phyloP scores from a whole-genome alignment of 1,284 basidiomycete genomes.

The Leccinum holopus region DNA sequence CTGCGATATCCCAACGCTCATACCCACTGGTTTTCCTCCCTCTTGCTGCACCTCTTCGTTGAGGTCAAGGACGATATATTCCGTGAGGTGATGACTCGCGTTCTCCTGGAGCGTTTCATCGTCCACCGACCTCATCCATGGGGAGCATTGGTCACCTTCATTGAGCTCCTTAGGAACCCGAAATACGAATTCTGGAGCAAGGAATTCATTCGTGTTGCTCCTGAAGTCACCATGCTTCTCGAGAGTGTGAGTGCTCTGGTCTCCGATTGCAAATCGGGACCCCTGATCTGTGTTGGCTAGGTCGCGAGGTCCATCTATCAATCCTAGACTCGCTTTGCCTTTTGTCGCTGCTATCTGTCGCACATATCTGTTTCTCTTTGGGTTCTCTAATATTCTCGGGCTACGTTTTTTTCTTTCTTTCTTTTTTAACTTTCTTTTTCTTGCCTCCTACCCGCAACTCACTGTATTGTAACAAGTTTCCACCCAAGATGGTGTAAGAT shows the following conservation, averaged over 20 bases:
- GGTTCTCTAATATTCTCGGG: constrained; percentile 34
- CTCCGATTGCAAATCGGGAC: constrained; percentile 3
- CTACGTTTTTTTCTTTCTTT: constrained; percentile 34
- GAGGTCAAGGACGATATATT: constrained; percentile 76
- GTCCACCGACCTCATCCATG: constrained; percentile 92
- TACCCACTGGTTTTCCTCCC: constrained; percentile 92
- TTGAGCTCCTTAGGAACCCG: constrained; percentile 82
- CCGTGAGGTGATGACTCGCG: constrained; percentile 75
- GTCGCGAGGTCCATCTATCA: constrained; percentile 73
- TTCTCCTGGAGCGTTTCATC: constrained; percentile 91
- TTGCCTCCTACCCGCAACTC: constrained; percentile 40
- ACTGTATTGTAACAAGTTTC: constrained; percentile 78
- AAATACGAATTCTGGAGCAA: constrained; percentile 88
- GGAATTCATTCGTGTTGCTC: constrained; percentile 76
- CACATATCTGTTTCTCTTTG: constrained; percentile 54
- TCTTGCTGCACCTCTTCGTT: constrained; percentile 84
- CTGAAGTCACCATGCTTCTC: constrained; percentile 78
- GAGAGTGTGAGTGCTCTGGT: constrained; percentile 61
- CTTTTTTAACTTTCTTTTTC: constrained; percentile 23
- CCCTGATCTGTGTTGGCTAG: constrained; percentile 37
- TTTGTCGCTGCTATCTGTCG: constrained; percentile 40
- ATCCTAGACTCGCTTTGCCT: constrained; percentile 61
- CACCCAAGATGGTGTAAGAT: constrained; percentile 47
- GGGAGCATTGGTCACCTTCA: constrained; percentile 92
- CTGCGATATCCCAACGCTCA: constrained; percentile 96